These are phyloP conservation scores for Aspergillus indologenus DNA, from an alignment of 495 filamentous ascomycete genomes.

Conservation along the genomic window DNA sequence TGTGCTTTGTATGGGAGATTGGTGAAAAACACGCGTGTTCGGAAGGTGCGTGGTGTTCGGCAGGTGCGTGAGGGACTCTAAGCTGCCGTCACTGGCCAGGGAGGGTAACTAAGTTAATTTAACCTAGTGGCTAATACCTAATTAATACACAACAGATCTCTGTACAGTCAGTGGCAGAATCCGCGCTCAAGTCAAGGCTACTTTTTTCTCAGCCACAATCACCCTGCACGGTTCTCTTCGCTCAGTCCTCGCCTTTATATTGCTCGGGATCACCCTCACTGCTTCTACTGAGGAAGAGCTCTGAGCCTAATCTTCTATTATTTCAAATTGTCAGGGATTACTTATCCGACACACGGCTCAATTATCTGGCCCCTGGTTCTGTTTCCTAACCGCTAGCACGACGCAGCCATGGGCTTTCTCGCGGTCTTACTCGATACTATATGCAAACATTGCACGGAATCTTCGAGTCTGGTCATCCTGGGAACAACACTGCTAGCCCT, in stretches of 20 bases:
- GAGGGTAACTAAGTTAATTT: no score
- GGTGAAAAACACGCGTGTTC: no score
- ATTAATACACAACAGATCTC: no score
- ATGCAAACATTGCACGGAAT: slow-evolving; percentile 40
- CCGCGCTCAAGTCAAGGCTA: background rate
- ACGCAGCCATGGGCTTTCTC: slow-evolving; percentile 38
- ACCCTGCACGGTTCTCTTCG: background rate
- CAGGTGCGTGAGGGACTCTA: no score
- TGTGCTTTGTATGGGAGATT: no score
- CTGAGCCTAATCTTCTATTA: background rate
- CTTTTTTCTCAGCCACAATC: background rate
- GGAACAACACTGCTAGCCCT: slow-evolving; percentile 29
- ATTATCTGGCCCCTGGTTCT: background rate
- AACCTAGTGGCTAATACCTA: no score
- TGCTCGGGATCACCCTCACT: background rate
- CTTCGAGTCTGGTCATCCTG: slow-evolving; percentile 32
- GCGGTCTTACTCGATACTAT: slow-evolving; percentile 34
- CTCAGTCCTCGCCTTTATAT: background rate
- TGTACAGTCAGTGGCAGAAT: background rate
- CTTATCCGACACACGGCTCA: background rate
- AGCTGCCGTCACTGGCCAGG: no score
- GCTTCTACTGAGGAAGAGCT: background rate
- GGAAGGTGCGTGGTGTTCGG: no score
- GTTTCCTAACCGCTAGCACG: background rate
- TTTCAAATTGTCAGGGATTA: background rate